Conservation (phyloP, 2,329 filamentous ascomycete species). For the Aureobasidium sp. region DNA sequence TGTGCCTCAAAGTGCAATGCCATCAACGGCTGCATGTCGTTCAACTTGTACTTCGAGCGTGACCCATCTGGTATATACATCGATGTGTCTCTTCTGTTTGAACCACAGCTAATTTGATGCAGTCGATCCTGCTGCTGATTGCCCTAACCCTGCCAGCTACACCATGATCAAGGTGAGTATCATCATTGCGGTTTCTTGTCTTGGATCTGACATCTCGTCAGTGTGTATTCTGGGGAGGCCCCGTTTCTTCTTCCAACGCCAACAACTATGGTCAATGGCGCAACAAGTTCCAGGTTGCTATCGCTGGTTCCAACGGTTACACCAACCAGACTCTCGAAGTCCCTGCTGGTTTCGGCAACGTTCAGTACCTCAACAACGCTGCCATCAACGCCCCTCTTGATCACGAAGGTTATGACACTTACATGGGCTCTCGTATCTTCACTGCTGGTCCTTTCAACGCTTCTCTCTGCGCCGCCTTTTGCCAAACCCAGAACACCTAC, state of each 20-base stretch:
- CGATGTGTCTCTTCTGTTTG: no score
- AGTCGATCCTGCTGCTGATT: conserved; percentile 15
- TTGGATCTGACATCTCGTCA: background rate
- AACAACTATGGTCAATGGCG: conserved; percentile 17
- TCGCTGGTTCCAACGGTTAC: conserved; percentile 18
- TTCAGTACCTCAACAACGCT: conserved; percentile 19
- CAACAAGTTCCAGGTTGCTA: conserved; percentile 16
- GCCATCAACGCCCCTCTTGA: conserved; percentile 26
- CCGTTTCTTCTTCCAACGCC: conserved; percentile 14
- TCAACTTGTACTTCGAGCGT: conserved; percentile 21
- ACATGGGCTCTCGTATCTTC: conserved; percentile 25
- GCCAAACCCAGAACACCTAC: conserved; percentile 20
- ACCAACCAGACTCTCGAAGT: conserved; percentile 13
- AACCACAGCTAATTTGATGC: no score
- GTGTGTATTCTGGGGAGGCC: conserved; percentile 20
- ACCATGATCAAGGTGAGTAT: conserved; percentile 17
- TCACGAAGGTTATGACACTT: conserved; percentile 23
- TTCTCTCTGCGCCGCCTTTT: conserved; percentile 27
- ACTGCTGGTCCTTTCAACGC: conserved; percentile 28
- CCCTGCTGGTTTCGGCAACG: conserved; percentile 17
- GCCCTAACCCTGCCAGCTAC: conserved; percentile 14
- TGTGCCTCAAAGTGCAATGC: conserved; percentile 18
- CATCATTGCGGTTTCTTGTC: background rate
- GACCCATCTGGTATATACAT: conserved; percentile 11
- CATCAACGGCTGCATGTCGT: conserved; percentile 16